Percentiles rank a stretch among this genome's conserved stretches.
These are phyloP conservation scores for Capsella rubella DNA, from an alignment of 441 rosid species.

Conservation along the genomic window DNA sequence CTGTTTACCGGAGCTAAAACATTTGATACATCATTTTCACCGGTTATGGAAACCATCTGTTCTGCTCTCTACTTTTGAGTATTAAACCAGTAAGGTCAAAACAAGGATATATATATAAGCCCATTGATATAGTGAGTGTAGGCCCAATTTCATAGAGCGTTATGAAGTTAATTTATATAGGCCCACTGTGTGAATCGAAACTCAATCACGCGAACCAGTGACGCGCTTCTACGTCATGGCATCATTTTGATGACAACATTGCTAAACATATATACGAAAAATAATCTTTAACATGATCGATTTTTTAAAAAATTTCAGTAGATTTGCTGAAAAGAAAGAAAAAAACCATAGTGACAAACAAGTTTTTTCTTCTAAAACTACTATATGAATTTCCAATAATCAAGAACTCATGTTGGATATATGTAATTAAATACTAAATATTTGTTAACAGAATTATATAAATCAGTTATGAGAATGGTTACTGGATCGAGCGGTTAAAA, in stretches of 20 bases:
- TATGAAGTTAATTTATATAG: neutral
- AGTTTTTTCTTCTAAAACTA: no score
- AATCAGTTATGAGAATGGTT: no score
- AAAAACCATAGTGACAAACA: no score
- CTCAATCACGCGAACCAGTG: neutral
- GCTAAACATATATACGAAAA: no score
- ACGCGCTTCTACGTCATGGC: neutral
- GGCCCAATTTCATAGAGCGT: slow-evolving; percentile 8
- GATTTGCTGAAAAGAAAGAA: no score
- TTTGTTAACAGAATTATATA: no score
- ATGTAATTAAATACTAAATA: no score
- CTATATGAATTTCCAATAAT: neutral
- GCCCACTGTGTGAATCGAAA: neutral
- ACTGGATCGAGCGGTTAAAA: no score
- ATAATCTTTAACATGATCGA: neutral
- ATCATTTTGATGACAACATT: neutral
- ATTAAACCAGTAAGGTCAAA: neutral
- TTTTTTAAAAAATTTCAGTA: no score
- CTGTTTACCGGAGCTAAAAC: neutral
- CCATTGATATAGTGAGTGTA: slow-evolving; percentile 7
- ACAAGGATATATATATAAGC: neutral
- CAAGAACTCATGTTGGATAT: neutral
- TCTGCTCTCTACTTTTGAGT: neutral
- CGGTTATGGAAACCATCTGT: slow-evolving; percentile 15
- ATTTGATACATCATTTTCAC: slow-evolving; percentile 5